Evolutionary conservation across 2,329 filamentous ascomycete species (phyloP).

Genomic region (Apiospora malaysiana): DNA sequence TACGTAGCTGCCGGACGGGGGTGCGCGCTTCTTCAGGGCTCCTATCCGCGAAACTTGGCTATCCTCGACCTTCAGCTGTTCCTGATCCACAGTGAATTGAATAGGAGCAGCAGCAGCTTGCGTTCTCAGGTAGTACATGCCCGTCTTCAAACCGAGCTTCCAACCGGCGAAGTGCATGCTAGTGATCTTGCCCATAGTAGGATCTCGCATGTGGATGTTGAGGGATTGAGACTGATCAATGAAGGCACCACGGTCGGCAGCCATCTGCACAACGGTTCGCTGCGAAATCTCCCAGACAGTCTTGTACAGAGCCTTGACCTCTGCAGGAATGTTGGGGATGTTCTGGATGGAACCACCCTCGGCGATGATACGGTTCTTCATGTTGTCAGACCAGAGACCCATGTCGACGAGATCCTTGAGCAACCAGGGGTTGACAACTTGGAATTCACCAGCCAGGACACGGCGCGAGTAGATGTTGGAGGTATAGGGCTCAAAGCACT

Average conservation of each 20-base stretch:
- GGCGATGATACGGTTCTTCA: constrained; percentile 99
- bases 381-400: constrained; percentile 97
- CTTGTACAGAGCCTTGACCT: constrained; percentile 98
- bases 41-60: constrained; percentile 72
- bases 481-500: constrained; percentile 99
- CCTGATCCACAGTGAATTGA: constrained; percentile 98
- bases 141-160: constrained; percentile 99
- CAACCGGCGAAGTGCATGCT: constrained; percentile 99
- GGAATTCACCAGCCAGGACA: constrained; percentile 97
- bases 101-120: constrained; percentile 97
- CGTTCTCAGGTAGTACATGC: constrained; percentile 99
- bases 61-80: constrained; percentile 87
- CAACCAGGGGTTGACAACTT: constrained; percentile 98
- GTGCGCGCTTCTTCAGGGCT: constrained; percentile 72
- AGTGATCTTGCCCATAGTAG: constrained; percentile 99
- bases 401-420: constrained; percentile 98
- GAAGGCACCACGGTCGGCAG: constrained; percentile 95
- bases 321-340: constrained; percentile 93
- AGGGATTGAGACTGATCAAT: constrained; percentile 99
- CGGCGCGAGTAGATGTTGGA: constrained; percentile 99
- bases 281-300: constrained; percentile 99
- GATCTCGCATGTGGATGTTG: constrained; percentile 99
- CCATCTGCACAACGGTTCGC: constrained; percentile 95
- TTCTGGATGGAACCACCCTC: constrained; percentile 96
- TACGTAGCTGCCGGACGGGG: constrained; percentile 61